Percentiles rank a stretch among this genome's conserved stretches.
Conservation (phyloP, 2,329 filamentous ascomycete species). For the Periglandula ipomoeae region DNA sequence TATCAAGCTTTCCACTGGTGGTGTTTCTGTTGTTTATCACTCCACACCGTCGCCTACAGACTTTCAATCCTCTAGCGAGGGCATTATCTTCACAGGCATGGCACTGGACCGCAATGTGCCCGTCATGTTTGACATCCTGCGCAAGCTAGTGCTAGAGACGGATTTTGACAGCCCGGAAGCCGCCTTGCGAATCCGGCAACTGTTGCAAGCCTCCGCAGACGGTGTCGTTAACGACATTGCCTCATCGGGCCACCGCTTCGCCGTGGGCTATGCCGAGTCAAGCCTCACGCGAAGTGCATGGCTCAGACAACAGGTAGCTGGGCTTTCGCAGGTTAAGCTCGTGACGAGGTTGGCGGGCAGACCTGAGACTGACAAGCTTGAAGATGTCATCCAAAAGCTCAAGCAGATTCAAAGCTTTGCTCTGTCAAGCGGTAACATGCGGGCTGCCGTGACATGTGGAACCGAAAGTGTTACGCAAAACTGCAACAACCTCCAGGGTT, state of each 20-base stretch:
- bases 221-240: constrained; percentile 89
- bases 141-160: constrained; percentile 73
- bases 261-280: constrained; percentile 74
- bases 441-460: constrained; percentile 80
- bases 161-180: constrained; percentile 81
- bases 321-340: constrained; percentile 82
- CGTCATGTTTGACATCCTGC: constrained; percentile 80
- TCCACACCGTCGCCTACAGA: constrained; percentile 69
- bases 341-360: constrained; percentile 70
- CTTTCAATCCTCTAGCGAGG: constrained; percentile 64
- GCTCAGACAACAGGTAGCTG: constrained; percentile 74
- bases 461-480: constrained; percentile 62
- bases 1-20: constrained; percentile 94
- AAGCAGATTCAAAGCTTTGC: constrained; percentile 77
- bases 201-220: constrained; percentile 78
- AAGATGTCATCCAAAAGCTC: constrained; percentile 71
- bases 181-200: constrained; percentile 71
- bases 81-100: constrained; percentile 75
- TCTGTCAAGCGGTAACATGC: constrained; percentile 59
- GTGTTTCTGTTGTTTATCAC: constrained; percentile 77
- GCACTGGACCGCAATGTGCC: constrained; percentile 84
- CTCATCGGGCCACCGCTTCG: constrained; percentile 80
- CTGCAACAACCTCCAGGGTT: constrained; percentile 58
- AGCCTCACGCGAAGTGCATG: constrained; percentile 63
- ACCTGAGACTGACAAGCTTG: constrained; percentile 57